phyloP scores from a whole-genome alignment of 2,329 filamentous ascomycete species.

The Coniochaeta pulveracea region DNA sequence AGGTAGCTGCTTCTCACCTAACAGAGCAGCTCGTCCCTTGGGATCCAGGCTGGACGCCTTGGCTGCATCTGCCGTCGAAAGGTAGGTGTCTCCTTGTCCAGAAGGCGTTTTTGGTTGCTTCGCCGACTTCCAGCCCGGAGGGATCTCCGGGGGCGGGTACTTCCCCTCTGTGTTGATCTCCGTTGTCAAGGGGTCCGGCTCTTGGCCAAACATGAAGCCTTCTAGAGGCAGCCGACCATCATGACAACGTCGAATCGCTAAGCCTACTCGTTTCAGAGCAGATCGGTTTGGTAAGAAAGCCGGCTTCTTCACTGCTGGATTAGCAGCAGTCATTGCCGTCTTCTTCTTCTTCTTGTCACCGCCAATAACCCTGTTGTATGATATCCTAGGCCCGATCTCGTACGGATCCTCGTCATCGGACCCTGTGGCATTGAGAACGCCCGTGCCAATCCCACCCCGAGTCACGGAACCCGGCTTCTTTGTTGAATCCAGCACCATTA shows the following conservation, averaged over 20 bases:
- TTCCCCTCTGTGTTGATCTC: conserved; percentile 27
- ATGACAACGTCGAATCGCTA: conserved; percentile 58
- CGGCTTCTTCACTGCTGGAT: conserved; percentile 56
- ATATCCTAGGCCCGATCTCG: conserved; percentile 81
- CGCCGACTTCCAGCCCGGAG: conserved; percentile 61
- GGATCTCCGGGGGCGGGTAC: conserved; percentile 58
- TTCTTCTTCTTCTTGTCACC: conserved; percentile 73
- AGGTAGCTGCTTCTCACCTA: conserved; percentile 72
- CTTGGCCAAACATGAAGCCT: conserved; percentile 63
- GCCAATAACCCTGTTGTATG: conserved; percentile 72
- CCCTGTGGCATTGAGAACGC: conserved; percentile 81
- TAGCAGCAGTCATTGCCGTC: conserved; percentile 43
- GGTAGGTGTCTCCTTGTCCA: conserved; percentile 27
- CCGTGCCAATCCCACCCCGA: conserved; percentile 70
- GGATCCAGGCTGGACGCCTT: conserved; percentile 67
- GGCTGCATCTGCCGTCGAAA: conserved; percentile 66
- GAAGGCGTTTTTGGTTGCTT: conserved; percentile 28
- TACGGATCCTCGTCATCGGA: conserved; percentile 95
- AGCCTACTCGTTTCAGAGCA: conserved; percentile 21
- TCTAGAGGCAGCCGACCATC: conserved; percentile 72
- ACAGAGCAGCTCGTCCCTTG: conserved; percentile 61
- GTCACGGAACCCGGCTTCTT: conserved; percentile 41
- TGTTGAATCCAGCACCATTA: conserved; percentile 9
- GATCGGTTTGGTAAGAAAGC: conserved; percentile 64
- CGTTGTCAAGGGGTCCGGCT: conserved; percentile 32